These are phyloP conservation scores for Ustilago hordei DNA, from an alignment of 1,284 basidiomycete species.

Conservation along the genomic window DNA sequence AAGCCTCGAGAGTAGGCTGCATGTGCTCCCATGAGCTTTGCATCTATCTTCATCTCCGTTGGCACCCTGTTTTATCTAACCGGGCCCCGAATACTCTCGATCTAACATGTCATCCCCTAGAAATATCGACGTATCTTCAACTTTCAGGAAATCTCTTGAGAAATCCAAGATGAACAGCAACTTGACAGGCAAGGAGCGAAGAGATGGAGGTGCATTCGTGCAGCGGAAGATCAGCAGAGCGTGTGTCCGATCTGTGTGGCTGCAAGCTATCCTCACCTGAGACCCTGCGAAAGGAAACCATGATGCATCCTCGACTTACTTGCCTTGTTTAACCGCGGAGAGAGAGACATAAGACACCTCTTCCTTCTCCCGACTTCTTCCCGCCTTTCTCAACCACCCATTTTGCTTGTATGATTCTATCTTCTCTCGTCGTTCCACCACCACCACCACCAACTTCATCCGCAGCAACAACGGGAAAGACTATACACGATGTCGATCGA, in stretches of 20 bases:
- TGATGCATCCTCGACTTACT: background rate
- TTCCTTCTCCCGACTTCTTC: background rate
- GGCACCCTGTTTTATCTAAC: too few relatives aligned
- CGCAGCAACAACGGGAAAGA: background rate
- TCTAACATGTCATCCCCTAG: too few relatives aligned
- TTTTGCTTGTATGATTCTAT: background rate
- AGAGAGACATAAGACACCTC: background rate
- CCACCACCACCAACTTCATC: background rate
- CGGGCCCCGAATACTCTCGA: too few relatives aligned
- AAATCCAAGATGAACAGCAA: too few relatives aligned
- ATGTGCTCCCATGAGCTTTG: too few relatives aligned
- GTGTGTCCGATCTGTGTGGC: background rate
- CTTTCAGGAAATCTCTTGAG: too few relatives aligned
- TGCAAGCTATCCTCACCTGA: background rate
- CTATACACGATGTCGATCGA: constrained; percentile 32
- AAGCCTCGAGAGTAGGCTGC: too few relatives aligned
- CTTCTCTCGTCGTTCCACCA: background rate
- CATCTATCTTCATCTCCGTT: too few relatives aligned
- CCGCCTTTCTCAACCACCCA: background rate
- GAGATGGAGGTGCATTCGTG: background rate
- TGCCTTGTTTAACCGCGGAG: background rate
- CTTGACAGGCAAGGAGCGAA: too few relatives aligned
- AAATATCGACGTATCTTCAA: too few relatives aligned
- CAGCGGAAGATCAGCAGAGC: background rate
- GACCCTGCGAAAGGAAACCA: background rate